phyloP scores from a whole-genome alignment of 768 basidiomycete species.

The Boletus speciosus region DNA sequence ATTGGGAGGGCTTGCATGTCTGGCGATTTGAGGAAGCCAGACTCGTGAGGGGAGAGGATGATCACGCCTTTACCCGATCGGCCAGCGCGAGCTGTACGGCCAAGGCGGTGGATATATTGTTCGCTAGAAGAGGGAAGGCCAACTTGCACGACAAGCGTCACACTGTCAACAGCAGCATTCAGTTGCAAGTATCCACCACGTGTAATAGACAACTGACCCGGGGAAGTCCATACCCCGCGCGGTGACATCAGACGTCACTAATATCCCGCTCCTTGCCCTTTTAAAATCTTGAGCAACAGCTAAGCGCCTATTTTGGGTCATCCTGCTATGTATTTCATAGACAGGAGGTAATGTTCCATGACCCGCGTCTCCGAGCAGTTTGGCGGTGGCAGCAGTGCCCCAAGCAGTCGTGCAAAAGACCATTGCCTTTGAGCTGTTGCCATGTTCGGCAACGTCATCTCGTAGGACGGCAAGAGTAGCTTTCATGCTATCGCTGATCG shows the following conservation, averaged over 20 bases:
- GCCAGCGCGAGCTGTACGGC: conserved; percentile 75
- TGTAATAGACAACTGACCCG: conserved; percentile 33
- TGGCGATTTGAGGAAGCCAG: conserved; percentile 41
- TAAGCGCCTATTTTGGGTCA: conserved; percentile 46
- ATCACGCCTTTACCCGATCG: conserved; percentile 56
- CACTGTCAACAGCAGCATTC: conserved; percentile 30
- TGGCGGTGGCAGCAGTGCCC: conserved; percentile 43
- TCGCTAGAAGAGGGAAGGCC: conserved; percentile 68
- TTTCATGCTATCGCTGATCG: conserved; percentile 41
- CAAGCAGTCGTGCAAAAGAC: conserved; percentile 69
- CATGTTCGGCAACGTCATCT: conserved; percentile 31
- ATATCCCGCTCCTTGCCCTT: conserved; percentile 39
- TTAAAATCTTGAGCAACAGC: conserved; percentile 51
- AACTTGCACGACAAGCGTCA: conserved; percentile 58
- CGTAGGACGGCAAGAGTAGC: conserved; percentile 39
- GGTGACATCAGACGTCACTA: conserved; percentile 56
- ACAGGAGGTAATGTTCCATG: conserved; percentile 33
- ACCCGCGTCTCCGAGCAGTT: conserved; percentile 33
- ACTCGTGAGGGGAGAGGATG: conserved; percentile 50
- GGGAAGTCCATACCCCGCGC: conserved; percentile 71
- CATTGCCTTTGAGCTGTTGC: conserved; percentile 42
- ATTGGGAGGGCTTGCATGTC: conserved; percentile 43
- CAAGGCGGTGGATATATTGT: conserved; percentile 78
- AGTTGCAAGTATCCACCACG: background rate
- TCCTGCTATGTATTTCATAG: conserved; percentile 56